These are phyloP conservation scores for Colletotrichum trifolii DNA, from an alignment of 2,329 filamentous ascomycete species.

Conservation along the genomic window DNA sequence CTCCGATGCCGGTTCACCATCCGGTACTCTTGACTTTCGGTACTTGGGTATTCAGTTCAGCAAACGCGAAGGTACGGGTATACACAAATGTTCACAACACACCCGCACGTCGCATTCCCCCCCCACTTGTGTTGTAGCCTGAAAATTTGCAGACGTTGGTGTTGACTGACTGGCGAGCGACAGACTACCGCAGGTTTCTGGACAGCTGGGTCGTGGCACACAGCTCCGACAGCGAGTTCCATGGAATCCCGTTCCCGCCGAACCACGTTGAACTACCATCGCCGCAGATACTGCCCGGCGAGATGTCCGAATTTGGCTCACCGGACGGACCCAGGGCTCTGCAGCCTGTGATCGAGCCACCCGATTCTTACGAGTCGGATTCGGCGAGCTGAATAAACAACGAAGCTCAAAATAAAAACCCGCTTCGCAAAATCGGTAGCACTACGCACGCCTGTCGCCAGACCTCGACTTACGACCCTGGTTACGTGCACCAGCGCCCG, in stretches of 20 bases:
- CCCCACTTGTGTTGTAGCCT: neutral
- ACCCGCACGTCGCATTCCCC: neutral
- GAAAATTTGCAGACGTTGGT: neutral
- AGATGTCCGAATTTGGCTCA: conserved; percentile 37
- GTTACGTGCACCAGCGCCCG: too few relatives aligned
- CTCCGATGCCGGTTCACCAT: conserved; percentile 40
- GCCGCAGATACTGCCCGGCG: conserved; percentile 53
- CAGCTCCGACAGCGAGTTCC: conserved; percentile 57
- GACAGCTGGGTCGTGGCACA: conserved; percentile 59
- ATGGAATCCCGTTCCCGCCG: conserved; percentile 56
- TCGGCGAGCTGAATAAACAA: conserved; percentile 22
- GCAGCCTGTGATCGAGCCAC: conserved; percentile 45
- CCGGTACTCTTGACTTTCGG: conserved; percentile 53
- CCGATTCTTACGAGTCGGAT: conserved; percentile 37
- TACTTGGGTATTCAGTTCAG: conserved; percentile 63
- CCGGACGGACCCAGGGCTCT: conserved; percentile 39
- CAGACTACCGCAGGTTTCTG: conserved; percentile 60
- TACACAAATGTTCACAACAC: neutral
- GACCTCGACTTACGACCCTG: too few relatives aligned
- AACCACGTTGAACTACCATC: conserved; percentile 60
- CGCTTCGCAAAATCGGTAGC: too few relatives aligned
- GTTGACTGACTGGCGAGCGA: conserved; percentile 10
- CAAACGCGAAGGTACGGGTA: conserved; percentile 54
- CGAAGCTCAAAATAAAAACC: neutral
- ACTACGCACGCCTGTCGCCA: too few relatives aligned